Base-by-base conservation (phyloP, 768 basidiomycete genomes). In the Rhizopogon vesiculosus region DNA sequence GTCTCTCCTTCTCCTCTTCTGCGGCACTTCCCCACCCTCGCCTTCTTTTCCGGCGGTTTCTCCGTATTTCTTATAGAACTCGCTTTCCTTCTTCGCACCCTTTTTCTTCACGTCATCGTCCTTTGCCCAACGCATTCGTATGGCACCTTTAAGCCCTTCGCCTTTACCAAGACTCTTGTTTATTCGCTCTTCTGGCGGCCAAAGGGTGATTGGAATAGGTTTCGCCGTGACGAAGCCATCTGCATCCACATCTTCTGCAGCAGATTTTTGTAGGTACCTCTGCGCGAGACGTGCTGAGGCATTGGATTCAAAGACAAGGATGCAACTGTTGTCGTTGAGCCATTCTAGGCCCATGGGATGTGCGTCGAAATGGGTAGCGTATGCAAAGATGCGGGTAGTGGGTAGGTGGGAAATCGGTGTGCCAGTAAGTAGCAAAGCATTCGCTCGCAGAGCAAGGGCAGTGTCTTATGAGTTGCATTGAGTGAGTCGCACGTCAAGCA, bases 311-410 rank as follows among this genome's bases (percentile, higher is more conserved):
- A 91, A 93, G 42, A 93, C 86, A 50, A 93, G 74, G 3, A 93
- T 79, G 61, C 89, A 92, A 25, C 87, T 91, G 22, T 75, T 85
- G 71, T 93, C 91, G 67, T 91, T 84, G 18, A 93, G 79, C 91
- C 91, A 93, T 72, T 93, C 91, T 7, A 93, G 73, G 7, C 80
- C 91, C 59, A 90, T 78, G 0, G 91, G 91, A 18, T 80, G 76
- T 0, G 84, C 77, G 45, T 88, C 86, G 63, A 89, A 91, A 61
- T 92, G 86, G 1, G 84, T 87, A 33, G 85, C 85, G 62, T 93
- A 93, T 0, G 86, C 90, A 64, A 93, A 93, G 52, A 93, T 77
- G 40, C 87, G 80, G 3, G 82, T 75, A 3, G 91, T 93, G 22
- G 89, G 83, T 8, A 93, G 79, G 61, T 85, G 80, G 4, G 85